Percentiles rank a stretch among this genome's conserved stretches.
phyloP scores from a whole-genome alignment of 495 filamentous ascomycete genomes.

The Daldinia bambusicola region DNA sequence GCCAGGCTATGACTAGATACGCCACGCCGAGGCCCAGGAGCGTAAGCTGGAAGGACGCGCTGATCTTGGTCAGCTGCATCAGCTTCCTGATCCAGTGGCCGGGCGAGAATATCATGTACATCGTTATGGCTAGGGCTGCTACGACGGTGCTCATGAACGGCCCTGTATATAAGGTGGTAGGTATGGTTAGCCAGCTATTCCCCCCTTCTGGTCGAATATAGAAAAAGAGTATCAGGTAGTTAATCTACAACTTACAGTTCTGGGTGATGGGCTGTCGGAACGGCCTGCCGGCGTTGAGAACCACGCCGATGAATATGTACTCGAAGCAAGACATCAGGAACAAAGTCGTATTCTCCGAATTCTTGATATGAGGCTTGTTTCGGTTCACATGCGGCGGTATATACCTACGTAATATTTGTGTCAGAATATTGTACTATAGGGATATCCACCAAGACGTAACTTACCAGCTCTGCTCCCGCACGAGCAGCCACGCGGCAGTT shows the following conservation, averaged over 20 bases:
- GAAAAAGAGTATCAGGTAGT: no score
- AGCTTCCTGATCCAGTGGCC: constrained; percentile 71
- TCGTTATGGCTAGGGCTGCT: constrained; percentile 69
- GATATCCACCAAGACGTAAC: constrained; percentile 18
- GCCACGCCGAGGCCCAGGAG: constrained; percentile 72
- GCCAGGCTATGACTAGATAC: constrained; percentile 73
- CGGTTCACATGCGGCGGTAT: constrained; percentile 78
- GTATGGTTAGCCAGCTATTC: neutral
- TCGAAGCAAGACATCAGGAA: constrained; percentile 93
- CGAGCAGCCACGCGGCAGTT: constrained; percentile 73
- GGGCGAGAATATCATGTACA: constrained; percentile 82
- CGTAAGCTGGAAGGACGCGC: constrained; percentile 73
- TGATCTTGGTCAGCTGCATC: constrained; percentile 88
- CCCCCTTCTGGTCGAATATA: no score
- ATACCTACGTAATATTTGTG: constrained; percentile 63
- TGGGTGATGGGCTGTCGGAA: constrained; percentile 83
- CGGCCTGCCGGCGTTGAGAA: constrained; percentile 88
- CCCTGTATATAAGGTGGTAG: constrained; percentile 58
- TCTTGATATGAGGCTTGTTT: constrained; percentile 82
- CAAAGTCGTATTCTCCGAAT: constrained; percentile 90
- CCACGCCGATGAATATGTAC: constrained; percentile 88
- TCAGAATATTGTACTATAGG: constrained; percentile 25
- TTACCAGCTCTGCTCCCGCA: constrained; percentile 82
- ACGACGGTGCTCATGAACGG: constrained; percentile 85
- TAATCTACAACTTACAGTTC: constrained; percentile 69